Percentiles rank a stretch among this genome's conserved stretches.
Conservation (phyloP, 2,329 filamentous ascomycete species). For the Apiospora marii region DNA sequence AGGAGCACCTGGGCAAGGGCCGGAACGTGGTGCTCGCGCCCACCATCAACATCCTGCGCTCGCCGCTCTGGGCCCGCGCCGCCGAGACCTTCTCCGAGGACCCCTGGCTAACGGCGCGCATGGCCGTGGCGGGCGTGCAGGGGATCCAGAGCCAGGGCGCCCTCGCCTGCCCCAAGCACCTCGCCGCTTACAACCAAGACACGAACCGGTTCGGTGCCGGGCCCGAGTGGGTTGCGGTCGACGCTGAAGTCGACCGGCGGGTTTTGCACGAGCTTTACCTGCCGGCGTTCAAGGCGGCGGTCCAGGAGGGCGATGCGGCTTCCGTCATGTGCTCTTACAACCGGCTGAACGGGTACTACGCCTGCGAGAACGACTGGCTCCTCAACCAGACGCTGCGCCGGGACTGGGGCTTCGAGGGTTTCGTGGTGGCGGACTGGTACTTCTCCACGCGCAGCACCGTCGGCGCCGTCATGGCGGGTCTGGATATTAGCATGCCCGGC, state of each 20-base stretch:
- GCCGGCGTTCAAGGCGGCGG: constrained; percentile 63
- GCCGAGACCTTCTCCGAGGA: constrained; percentile 68
- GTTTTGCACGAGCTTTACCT: constrained; percentile 66
- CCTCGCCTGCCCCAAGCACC: constrained; percentile 66
- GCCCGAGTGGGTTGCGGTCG: constrained; percentile 52
- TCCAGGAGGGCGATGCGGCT: constrained; percentile 58
- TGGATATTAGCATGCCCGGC: constrained; percentile 69
- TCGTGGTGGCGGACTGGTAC: constrained; percentile 66
- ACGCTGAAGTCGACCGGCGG: constrained; percentile 61
- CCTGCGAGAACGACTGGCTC: constrained; percentile 60
- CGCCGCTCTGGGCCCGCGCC: constrained; percentile 65
- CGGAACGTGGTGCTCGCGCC: constrained; percentile 66
- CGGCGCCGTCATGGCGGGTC: constrained; percentile 57
- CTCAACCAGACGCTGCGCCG: constrained; percentile 59
- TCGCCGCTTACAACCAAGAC: constrained; percentile 68
- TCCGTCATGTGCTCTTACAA: constrained; percentile 69
- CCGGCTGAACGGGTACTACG: constrained; percentile 63
- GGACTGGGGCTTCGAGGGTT: constrained; percentile 65
- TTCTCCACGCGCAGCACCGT: constrained; percentile 63
- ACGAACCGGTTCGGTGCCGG: constrained; percentile 50
- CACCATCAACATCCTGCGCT: constrained; percentile 69
- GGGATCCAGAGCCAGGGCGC: constrained; percentile 65
- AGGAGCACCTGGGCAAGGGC: constrained; percentile 62
- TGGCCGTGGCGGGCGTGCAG: constrained; percentile 59
- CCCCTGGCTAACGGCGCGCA: constrained; percentile 62